Conservation (phyloP, 2,329 filamentous ascomycete genomes). For the Alternaria viburni region DNA sequence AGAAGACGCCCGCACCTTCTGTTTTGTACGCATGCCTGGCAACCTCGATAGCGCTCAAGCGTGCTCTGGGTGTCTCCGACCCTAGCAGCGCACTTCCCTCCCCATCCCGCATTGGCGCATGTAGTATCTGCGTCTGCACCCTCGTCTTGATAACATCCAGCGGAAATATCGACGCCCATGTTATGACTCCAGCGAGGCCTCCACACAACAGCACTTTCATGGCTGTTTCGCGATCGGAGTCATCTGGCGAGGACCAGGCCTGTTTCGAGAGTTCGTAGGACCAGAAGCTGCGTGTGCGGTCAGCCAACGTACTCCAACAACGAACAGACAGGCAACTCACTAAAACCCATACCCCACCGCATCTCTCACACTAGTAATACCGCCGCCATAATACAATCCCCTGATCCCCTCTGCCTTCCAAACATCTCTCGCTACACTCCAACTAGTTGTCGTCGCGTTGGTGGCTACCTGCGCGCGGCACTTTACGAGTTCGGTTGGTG, state of each 20-base stretch:
- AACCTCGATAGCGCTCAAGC: conserved; percentile 66
- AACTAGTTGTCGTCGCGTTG: conserved; percentile 57
- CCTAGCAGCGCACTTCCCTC: conserved; percentile 33
- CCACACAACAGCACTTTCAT: conserved; percentile 79
- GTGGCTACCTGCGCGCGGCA: conserved; percentile 77
- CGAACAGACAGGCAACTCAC: conserved; percentile 49
- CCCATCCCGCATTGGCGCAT: conserved; percentile 2
- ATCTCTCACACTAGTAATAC: conserved; percentile 81
- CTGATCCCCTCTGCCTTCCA: conserved; percentile 64
- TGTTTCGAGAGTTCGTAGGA: conserved; percentile 80
- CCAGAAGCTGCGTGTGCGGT: conserved; percentile 72
- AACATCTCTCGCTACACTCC: conserved; percentile 68
- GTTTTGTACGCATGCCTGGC: conserved; percentile 71
- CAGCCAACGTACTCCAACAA: not conserved
- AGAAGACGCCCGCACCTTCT: conserved; percentile 78
- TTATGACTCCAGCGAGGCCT: conserved; percentile 83
- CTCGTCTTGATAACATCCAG: conserved; percentile 91
- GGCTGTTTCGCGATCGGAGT: conserved; percentile 58
- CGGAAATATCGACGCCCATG: conserved; percentile 90
- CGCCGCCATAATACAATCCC: conserved; percentile 82
- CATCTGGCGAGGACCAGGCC: conserved; percentile 55
- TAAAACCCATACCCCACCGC: conserved; percentile 97
- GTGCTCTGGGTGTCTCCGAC: conserved; percentile 31
- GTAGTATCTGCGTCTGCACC: conserved; percentile 73
- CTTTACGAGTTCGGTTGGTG: conserved; percentile 90